Evolutionary conservation across 169 alveolate genomes (phyloP).

Genomic region (Plasmodium gallinaceum): DNA sequence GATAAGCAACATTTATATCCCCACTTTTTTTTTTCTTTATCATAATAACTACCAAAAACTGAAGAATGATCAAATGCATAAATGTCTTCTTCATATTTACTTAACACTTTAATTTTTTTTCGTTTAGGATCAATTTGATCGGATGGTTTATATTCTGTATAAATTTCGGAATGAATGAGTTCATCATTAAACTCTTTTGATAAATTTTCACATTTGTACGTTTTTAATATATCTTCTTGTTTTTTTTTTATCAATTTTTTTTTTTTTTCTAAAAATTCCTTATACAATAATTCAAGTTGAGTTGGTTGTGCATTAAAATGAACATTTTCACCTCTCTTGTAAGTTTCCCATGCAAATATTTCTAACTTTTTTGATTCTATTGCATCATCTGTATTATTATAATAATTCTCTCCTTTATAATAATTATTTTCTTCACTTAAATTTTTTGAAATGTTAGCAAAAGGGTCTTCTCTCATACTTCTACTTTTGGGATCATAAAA

Average conservation of each 20-base stretch:
- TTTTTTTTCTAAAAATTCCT: constrained; percentile 79
- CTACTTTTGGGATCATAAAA: constrained; percentile 97
- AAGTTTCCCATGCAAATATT: constrained; percentile 92
- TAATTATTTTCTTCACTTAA: constrained; percentile 80
- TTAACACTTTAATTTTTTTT: constrained; percentile 52
- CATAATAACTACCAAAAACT: constrained; percentile 92
- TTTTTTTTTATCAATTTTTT: constrained; percentile 78
- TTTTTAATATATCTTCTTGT: constrained; percentile 79
- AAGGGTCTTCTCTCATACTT: constrained; percentile 95
- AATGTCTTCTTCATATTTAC: constrained; percentile 89
- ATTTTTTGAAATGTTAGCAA: constrained; percentile 76
- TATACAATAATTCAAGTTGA: constrained; percentile 84
- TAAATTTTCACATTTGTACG: constrained; percentile 75
- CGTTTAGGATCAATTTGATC: constrained; percentile 13
- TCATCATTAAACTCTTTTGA: constrained; percentile 1
- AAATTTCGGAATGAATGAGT: constrained; percentile 59
- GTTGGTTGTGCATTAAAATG: constrained; percentile 91
- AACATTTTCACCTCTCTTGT: constrained; percentile 88
- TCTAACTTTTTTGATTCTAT: constrained; percentile 84
- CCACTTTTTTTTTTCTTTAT: constrained; percentile 86
- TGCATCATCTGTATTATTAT: constrained; percentile 88
- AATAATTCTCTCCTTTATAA: constrained; percentile 92
- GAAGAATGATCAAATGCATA: constrained; percentile 87
- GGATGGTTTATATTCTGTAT: constrained; percentile 72
- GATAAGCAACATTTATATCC: constrained; percentile 90